A percentile compares a stretch with the other conserved stretches of the same genome.
phyloP scores from a whole-genome alignment of 139 green algal genomes.

The Chlorella sp. region DNA sequence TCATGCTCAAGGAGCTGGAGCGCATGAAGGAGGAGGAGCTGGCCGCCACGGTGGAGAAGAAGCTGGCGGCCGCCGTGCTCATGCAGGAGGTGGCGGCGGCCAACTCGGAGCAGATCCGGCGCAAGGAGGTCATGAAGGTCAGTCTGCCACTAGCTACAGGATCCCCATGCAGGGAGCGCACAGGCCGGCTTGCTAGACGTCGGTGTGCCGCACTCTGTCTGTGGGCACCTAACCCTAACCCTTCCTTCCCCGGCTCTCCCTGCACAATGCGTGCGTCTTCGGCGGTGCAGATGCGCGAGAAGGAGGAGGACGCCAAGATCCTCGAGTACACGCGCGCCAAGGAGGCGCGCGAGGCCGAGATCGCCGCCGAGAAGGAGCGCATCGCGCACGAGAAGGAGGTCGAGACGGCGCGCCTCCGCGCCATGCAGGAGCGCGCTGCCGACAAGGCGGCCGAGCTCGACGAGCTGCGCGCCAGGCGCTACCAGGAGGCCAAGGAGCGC shows the following conservation, averaged over 20 bases:
- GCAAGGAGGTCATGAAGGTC: constrained; percentile 60
- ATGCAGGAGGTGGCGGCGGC: constrained; percentile 57
- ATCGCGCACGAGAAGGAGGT: constrained; percentile 72
- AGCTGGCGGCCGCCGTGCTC: constrained; percentile 42
- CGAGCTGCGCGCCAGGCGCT: constrained; percentile 70
- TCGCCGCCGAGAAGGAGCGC: constrained; percentile 60
- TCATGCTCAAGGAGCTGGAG: constrained; percentile 60
- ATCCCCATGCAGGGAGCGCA: too few relatives aligned
- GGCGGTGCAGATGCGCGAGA: constrained; percentile 35
- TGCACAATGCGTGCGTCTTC: too few relatives aligned
- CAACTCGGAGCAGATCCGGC: constrained; percentile 70
- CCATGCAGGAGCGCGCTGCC: constrained; percentile 67
- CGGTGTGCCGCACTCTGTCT: too few relatives aligned
- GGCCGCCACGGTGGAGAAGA: constrained; percentile 44
- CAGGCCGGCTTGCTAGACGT: too few relatives aligned
- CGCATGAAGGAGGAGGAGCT: constrained; percentile 62
- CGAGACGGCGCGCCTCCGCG: constrained; percentile 76
- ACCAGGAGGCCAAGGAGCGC: constrained; percentile 45
- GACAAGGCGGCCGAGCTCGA: constrained; percentile 80
- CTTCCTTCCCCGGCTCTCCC: too few relatives aligned
- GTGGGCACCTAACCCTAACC: too few relatives aligned
- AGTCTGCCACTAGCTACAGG: too few relatives aligned
- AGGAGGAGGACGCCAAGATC: constrained; percentile 75
- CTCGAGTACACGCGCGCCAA: constrained; percentile 67
- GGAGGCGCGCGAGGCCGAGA: constrained; percentile 55